These are phyloP conservation scores for Coemansia erecta DNA, from an alignment of 192 early-diverging fungal genomes.

Conservation along the genomic window DNA sequence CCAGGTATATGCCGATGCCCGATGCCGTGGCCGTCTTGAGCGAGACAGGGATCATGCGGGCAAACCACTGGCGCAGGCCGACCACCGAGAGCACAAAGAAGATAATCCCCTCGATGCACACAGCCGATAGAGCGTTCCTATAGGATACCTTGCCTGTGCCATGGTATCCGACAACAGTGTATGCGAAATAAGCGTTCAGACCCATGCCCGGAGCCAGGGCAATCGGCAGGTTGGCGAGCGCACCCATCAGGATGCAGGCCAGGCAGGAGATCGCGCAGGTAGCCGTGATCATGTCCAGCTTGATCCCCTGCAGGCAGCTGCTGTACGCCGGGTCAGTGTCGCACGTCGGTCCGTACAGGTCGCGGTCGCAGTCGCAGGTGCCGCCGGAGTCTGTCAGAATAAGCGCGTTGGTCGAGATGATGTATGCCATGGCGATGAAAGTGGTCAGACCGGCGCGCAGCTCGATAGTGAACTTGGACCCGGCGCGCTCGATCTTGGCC, in stretches of 20 bases:
- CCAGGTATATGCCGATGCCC: conserved; percentile 77
- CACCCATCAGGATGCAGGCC: conserved; percentile 61
- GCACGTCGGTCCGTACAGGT: conserved; percentile 56
- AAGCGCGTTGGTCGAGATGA: conserved; percentile 70
- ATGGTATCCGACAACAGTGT: conserved; percentile 78
- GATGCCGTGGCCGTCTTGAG: conserved; percentile 73
- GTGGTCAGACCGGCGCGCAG: conserved; percentile 63
- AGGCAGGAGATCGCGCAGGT: conserved; percentile 68
- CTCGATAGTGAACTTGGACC: conserved; percentile 66
- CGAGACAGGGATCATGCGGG: conserved; percentile 64
- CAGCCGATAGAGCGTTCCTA: conserved; percentile 66
- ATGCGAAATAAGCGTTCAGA: conserved; percentile 79
- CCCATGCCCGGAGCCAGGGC: conserved; percentile 84
- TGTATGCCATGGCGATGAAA: conserved; percentile 75
- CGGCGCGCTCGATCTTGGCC: conserved; percentile 56
- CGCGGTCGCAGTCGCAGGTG: conserved; percentile 66
- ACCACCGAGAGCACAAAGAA: conserved; percentile 74
- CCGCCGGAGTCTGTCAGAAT: conserved; percentile 79
- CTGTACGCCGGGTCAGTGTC: conserved; percentile 60
- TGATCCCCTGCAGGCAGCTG: conserved; percentile 60
- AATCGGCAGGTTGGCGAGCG: conserved; percentile 74
- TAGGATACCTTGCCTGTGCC: conserved; percentile 73
- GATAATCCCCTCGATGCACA: conserved; percentile 79
- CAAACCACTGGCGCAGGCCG: conserved; percentile 77
- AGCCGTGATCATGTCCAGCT: conserved; percentile 71